phyloP scores from a whole-genome alignment of 2,329 filamentous ascomycete genomes.

The Teratosphaeria nubilosa region DNA sequence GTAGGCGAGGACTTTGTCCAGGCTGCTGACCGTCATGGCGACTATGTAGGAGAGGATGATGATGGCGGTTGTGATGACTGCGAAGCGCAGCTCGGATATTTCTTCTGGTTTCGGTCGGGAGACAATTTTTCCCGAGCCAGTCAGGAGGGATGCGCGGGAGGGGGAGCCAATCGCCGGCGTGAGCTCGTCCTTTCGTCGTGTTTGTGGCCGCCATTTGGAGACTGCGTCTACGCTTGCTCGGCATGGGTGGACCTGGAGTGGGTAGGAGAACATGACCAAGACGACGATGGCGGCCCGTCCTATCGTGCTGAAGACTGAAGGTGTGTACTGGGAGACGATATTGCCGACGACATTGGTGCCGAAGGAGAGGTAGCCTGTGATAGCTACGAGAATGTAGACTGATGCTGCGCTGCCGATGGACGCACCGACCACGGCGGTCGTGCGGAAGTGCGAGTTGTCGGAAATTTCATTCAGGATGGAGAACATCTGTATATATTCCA shows the following conservation, averaged over 20 bases:
- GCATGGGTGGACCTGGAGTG: constrained; percentile 90
- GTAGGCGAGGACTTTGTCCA: constrained; percentile 87
- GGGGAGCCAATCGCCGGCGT: constrained; percentile 21
- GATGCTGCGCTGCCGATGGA: constrained; percentile 83
- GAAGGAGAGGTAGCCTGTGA: constrained; percentile 93
- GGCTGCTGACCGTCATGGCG: constrained; percentile 79
- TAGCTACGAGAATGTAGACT: constrained; percentile 82
- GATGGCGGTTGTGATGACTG: constrained; percentile 75
- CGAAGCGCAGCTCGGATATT: constrained; percentile 84
- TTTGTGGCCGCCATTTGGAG: constrained; percentile 62
- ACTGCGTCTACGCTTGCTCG: constrained; percentile 91
- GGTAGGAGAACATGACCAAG: constrained; percentile 92
- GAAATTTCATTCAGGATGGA: constrained; percentile 92
- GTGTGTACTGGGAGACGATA: constrained; percentile 81
- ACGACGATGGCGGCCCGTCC: constrained; percentile 92
- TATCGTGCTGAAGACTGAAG: constrained; percentile 76
- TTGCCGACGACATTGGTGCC: constrained; percentile 83
- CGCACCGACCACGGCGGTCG: constrained; percentile 66
- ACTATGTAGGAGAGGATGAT: constrained; percentile 77
- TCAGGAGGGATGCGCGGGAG: constrained; percentile 19
- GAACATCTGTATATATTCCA: constrained; percentile 64
- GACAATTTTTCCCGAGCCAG: constrained; percentile 13
- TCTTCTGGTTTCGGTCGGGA: constrained; percentile 29
- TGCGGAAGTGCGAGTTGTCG: constrained; percentile 68
- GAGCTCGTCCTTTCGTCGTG: constrained; percentile 13